These are phyloP conservation scores for Magnaporthiopsis rhizophila DNA, from an alignment of 2,329 filamentous ascomycete species.

Conservation along the genomic window DNA sequence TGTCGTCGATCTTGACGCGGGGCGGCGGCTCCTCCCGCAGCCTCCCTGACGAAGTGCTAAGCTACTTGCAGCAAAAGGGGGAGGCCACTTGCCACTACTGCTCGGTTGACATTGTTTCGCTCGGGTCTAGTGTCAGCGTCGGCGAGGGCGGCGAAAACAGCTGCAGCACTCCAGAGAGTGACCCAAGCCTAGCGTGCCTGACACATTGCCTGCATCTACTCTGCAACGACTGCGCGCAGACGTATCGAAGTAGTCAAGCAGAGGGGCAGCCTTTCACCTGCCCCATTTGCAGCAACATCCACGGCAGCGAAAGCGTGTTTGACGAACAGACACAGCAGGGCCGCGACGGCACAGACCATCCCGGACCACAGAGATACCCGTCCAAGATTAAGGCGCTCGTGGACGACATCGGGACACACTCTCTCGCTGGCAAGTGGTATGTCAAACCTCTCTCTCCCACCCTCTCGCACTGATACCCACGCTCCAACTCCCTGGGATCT, in stretches of 20 bases:
- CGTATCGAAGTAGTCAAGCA: not conserved
- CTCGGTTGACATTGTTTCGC: not conserved
- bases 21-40: no score
- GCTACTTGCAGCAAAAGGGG: slow-evolving; percentile 2
- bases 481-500: no score
- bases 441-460: no score
- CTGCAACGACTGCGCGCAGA: not conserved
- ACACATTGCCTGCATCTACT: not conserved
- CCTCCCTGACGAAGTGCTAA: slow-evolving; percentile 1
- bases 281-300: not conserved
- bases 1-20: no score
- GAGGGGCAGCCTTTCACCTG: not conserved
- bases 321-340: not conserved
- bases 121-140: not conserved
- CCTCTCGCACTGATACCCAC: no score
- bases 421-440: not conserved
- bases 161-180: no score
- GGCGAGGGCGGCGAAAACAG: not conserved
- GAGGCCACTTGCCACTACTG: slow-evolving; percentile 2
- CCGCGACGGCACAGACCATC: not conserved
- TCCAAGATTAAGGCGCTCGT: slow-evolving; percentile 1
- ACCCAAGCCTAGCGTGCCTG: not conserved
- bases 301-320: slow-evolving; percentile 1
- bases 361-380: not conserved
- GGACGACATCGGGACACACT: not conserved